These are phyloP conservation scores for Dendrostoma leiphaemia DNA, from an alignment of 2,329 filamentous ascomycete species.

Conservation along the genomic window DNA sequence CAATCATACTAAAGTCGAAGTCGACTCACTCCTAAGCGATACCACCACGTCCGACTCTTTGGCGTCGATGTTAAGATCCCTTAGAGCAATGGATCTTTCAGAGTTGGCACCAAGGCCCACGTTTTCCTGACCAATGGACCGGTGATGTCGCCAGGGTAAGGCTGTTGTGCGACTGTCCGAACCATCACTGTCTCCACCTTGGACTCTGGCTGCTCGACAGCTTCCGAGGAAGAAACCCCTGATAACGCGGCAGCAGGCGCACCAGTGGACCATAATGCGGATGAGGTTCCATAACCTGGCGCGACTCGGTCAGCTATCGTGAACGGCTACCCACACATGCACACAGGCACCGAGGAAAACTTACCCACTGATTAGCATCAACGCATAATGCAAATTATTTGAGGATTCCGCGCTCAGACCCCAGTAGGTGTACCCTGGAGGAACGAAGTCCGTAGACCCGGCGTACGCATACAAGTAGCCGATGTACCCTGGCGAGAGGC, in stretches of 20 bases:
- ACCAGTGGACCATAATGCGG: not conserved
- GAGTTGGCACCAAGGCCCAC: no score
- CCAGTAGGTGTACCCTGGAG: slow-evolving; percentile 35
- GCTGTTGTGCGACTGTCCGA: not conserved
- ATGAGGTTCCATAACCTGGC: not conserved
- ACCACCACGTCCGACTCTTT: no score
- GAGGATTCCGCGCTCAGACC: slow-evolving; percentile 28
- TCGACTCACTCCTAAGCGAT: no score
- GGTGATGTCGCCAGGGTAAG: not conserved
- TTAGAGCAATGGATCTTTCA: no score
- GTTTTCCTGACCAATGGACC: not conserved
- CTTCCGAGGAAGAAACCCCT: not conserved
- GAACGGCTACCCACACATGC: no score
- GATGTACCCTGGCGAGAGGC: slow-evolving; percentile 33
- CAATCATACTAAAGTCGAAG: no score
- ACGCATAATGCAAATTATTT: slow-evolving; percentile 32
- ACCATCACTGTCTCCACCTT: not conserved
- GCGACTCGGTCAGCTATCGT: not conserved
- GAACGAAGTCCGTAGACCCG: slow-evolving; percentile 35
- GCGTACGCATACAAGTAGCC: slow-evolving; percentile 35
- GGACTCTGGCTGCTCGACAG: not conserved
- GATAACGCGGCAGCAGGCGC: not conserved
- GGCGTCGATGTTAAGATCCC: no score
- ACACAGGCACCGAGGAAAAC: slow-evolving; percentile 17
- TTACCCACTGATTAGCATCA: slow-evolving; percentile 36